These are phyloP conservation scores for Globisporangium parvum DNA, from an alignment of 352 stramenopile species.

Conservation along the genomic window DNA sequence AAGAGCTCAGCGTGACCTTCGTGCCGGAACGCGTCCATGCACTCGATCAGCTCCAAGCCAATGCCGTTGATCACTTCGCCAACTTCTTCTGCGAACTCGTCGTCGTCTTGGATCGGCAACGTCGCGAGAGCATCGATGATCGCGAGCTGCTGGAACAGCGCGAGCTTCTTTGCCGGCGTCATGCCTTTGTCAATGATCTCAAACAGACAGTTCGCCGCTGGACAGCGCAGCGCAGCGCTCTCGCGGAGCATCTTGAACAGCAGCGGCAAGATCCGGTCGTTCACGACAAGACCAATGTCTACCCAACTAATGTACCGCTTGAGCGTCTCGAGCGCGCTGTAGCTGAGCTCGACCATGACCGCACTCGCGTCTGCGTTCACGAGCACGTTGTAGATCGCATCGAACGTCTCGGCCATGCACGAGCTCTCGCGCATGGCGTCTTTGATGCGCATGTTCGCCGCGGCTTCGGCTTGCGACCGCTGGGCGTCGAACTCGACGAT, in stretches of 20 bases:
- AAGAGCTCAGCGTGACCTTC: constrained; percentile 38
- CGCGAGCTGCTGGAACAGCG: constrained; percentile 64
- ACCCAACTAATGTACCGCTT: constrained; percentile 87
- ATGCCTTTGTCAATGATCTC: constrained; percentile 87
- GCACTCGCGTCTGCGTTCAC: constrained; percentile 64
- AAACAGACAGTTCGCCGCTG: constrained; percentile 78
- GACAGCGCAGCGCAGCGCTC: constrained; percentile 50
- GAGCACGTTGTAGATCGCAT: constrained; percentile 81
- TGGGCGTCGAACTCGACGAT: constrained; percentile 86
- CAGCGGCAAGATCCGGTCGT: constrained; percentile 74
- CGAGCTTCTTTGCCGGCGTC: constrained; percentile 76
- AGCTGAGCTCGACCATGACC: constrained; percentile 63
- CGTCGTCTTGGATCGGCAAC: constrained; percentile 65
- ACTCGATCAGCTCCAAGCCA: constrained; percentile 73
- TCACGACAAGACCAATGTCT: constrained; percentile 77
- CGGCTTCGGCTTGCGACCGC: constrained; percentile 45
- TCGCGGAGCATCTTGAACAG: constrained; percentile 66
- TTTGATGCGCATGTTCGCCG: constrained; percentile 83
- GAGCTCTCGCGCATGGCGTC: constrained; percentile 80
- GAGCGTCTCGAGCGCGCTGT: constrained; percentile 64
- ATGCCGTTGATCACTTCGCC: constrained; percentile 81
- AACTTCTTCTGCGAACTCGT: constrained; percentile 79
- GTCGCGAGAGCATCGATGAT: constrained; percentile 51
- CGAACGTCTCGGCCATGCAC: constrained; percentile 70
- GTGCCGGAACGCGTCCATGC: constrained; percentile 73